phyloP scores from a whole-genome alignment of 108 stramenopile species.

The Mayamaea pseudoterrestris region DNA sequence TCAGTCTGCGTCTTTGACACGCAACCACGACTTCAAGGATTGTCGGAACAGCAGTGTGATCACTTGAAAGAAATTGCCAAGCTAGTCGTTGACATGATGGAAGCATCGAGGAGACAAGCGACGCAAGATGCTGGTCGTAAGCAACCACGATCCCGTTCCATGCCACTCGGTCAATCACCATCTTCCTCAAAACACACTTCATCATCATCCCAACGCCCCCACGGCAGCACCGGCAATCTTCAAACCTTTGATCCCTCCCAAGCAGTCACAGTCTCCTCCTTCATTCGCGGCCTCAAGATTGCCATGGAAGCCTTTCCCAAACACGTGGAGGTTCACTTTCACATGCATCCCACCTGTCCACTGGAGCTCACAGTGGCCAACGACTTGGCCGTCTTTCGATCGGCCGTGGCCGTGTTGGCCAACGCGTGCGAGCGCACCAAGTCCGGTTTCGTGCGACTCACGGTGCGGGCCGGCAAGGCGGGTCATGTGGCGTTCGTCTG shows the following conservation, averaged over 20 bases:
- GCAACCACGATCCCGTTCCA: too few species aligned
- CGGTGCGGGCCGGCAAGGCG: background rate
- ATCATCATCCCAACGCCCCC: too few species aligned
- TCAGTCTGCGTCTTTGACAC: conserved; percentile 67
- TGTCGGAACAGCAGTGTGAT: conserved; percentile 44
- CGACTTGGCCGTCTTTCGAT: conserved; percentile 4
- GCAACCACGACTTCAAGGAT: conserved; percentile 28
- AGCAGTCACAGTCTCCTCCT: background rate
- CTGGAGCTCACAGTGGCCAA: background rate
- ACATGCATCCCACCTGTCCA: background rate
- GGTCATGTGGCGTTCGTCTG: conserved; percentile 3
- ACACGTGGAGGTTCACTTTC: background rate
- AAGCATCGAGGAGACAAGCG: background rate
- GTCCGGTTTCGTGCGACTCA: background rate
- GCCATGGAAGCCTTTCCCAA: conserved; percentile 5
- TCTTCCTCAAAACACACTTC: too few species aligned
- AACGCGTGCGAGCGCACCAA: conserved; percentile 3
- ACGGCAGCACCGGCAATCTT: too few species aligned
- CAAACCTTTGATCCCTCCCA: too few species aligned
- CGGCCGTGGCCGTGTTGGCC: conserved; percentile 1
- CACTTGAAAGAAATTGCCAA: conserved; percentile 46
- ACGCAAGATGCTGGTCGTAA: too few species aligned
- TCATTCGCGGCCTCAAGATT: background rate
- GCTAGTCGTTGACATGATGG: background rate
- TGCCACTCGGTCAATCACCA: too few species aligned